phyloP scores from a whole-genome alignment of 2,329 filamentous ascomycete species.

The Ophiostoma australiae region DNA sequence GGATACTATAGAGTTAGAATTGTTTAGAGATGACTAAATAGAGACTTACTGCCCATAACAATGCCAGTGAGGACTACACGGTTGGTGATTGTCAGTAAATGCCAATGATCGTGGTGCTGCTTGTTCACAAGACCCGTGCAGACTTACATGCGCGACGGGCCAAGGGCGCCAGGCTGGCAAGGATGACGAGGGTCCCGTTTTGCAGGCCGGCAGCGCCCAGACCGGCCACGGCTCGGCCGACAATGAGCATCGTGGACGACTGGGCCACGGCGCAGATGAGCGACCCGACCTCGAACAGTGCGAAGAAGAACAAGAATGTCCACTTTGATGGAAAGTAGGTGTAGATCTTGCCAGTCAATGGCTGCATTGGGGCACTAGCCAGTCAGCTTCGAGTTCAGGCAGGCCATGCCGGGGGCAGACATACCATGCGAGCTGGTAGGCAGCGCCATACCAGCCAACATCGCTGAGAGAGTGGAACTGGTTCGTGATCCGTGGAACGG shows the following conservation, averaged over 20 bases:
- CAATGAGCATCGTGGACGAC: background rate
- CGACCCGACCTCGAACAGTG: background rate
- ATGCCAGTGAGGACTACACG: background rate
- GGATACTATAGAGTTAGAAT: background rate
- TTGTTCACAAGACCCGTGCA: background rate
- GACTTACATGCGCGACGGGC: background rate
- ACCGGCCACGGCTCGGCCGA: background rate
- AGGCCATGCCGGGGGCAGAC: no score
- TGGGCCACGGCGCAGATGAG: background rate
- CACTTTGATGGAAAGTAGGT: background rate
- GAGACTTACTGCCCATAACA: background rate
- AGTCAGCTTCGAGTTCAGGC: background rate
- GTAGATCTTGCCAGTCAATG: background rate
- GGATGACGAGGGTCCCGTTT: background rate
- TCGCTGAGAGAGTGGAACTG: conserved; percentile 23
- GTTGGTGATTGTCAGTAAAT: background rate
- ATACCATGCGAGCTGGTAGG: conserved; percentile 27
- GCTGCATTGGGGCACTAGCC: background rate
- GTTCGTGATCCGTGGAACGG: conserved; percentile 15
- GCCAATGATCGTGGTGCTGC: background rate
- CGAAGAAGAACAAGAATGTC: background rate
- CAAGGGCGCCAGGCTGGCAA: background rate
- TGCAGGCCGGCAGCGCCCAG: background rate
- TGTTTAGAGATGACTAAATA: background rate
- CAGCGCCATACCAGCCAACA: conserved; percentile 30